Evolutionary conservation across 768 basidiomycete species (phyloP).

Genomic region (Podaxis pistillaris): DNA sequence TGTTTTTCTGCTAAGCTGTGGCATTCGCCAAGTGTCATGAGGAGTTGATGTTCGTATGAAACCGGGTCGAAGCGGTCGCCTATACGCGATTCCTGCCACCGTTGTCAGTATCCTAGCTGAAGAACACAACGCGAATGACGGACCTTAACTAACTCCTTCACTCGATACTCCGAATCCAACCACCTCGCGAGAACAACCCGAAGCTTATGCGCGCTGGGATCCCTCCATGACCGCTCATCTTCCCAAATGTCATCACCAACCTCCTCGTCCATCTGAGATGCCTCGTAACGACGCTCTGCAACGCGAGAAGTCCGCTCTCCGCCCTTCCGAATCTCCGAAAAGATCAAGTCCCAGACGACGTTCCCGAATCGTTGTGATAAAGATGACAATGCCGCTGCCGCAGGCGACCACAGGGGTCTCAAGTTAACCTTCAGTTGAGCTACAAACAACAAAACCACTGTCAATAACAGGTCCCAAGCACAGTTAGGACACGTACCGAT

Average conservation of each 20-base stretch:
- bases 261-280: background rate
- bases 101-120: background rate
- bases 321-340: slow-evolving; percentile 49
- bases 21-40: slow-evolving; percentile 67
- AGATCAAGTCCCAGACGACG: slow-evolving; percentile 69
- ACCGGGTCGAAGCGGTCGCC: slow-evolving; percentile 65
- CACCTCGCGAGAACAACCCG: slow-evolving; percentile 48
- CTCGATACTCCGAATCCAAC: slow-evolving; percentile 33
- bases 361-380: slow-evolving; percentile 58
- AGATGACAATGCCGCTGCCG: slow-evolving; percentile 63
- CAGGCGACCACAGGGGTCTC: slow-evolving; percentile 85
- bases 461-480: background rate
- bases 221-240: slow-evolving; percentile 76
- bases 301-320: slow-evolving; percentile 4
- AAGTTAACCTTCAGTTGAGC: slow-evolving; percentile 94
- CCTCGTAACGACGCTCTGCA: slow-evolving; percentile 6
- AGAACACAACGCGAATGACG: background rate
- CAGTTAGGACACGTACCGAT: slow-evolving; percentile 46
- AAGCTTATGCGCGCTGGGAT: slow-evolving; percentile 67
- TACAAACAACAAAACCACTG: slow-evolving; percentile 23
- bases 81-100: slow-evolving; percentile 26
- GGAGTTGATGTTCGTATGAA: slow-evolving; percentile 81
- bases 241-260: slow-evolving; percentile 48
- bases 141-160: slow-evolving; percentile 34
- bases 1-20: slow-evolving; percentile 80